phyloP scores from a whole-genome alignment of 2,329 filamentous ascomycete species.

The Neurospora sp. region DNA sequence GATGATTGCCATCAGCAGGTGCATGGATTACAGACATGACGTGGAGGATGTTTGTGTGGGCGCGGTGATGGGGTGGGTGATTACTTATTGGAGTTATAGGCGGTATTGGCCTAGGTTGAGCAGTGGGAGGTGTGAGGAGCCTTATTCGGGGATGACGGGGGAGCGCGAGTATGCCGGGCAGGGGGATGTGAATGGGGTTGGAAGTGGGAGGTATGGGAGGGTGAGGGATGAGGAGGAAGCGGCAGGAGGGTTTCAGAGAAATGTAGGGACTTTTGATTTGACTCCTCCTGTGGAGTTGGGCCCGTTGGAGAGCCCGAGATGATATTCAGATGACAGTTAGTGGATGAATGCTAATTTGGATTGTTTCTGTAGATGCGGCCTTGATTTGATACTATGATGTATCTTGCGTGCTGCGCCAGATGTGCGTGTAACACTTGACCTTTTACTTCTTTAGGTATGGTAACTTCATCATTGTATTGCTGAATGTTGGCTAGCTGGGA shows the following conservation, averaged over 20 bases:
- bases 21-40: conserved; percentile 62
- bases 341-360: neutral
- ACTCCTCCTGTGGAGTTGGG: neutral
- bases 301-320: neutral
- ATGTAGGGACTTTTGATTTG: conserved; percentile 25
- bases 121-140: conserved; percentile 45
- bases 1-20: conserved; percentile 60
- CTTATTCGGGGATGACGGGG: conserved; percentile 33
- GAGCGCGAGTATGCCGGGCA: neutral
- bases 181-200: conserved; percentile 1
- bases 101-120: conserved; percentile 51
- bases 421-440: neutral
- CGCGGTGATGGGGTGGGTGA: conserved; percentile 45
- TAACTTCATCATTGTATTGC: neutral
- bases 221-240: conserved; percentile 47
- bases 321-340: neutral
- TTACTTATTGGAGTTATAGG: conserved; percentile 58
- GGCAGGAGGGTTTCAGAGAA: conserved; percentile 13
- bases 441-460: neutral
- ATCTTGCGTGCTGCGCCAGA: neutral
- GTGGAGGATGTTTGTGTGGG: conserved; percentile 60
- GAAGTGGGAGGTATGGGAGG: conserved; percentile 26
- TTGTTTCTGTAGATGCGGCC: neutral
- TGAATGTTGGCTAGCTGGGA: neutral
- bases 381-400: neutral